Base-by-base conservation (phyloP, 306 rosid species). In the Comarum palustre region DNA sequence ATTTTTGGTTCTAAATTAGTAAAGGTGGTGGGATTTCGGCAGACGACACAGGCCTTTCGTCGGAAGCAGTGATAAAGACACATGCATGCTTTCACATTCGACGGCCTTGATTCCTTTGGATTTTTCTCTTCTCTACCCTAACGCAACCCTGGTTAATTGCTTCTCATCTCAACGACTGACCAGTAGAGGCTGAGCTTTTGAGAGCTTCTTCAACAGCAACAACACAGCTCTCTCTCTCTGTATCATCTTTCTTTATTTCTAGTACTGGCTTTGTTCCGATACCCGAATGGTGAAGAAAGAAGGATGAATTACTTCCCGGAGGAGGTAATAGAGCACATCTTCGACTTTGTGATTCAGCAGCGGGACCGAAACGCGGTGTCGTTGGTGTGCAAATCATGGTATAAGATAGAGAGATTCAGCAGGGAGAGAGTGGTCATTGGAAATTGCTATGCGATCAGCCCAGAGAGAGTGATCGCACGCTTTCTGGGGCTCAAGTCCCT, bases 281-380 rank as follows among this genome's bases (percentile, higher is more conserved):
- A 17, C 2, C 1, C 63, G 73, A 46, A 57, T 68, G 84, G 22
- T 80, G 71, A 68, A 73, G 61, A 51, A 77, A 73, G 46, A 58
- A 81, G 20, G 85, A 90, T 91, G 97, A 94, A 87, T 81, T 88
- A 91, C 79, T 94, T 91, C 77, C 99, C 97, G 2, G 99, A 94
- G 62, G 96, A 94, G 88, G 96, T 94, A 7, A 63, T 94, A 62
- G 99, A 91, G 83, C 96, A 89, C 69, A 82, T 94, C 13, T 91
- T 94, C 78, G 95, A 84, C 68, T 85, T 63, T 55, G 91, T 91
- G 27, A 83, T 75, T n/a, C 75, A 94, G 74, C 92, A 91, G 78
- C 68, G 80, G 27, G 97, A 94, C 82, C 83, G 99, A 20, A 94
- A 94, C 86, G 78, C 88, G 5, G 81, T 94, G 77, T 89, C 99